Evolutionary conservation across 2,329 filamentous ascomycete genomes (phyloP).

Genomic region (Fusarium devonianum): DNA sequence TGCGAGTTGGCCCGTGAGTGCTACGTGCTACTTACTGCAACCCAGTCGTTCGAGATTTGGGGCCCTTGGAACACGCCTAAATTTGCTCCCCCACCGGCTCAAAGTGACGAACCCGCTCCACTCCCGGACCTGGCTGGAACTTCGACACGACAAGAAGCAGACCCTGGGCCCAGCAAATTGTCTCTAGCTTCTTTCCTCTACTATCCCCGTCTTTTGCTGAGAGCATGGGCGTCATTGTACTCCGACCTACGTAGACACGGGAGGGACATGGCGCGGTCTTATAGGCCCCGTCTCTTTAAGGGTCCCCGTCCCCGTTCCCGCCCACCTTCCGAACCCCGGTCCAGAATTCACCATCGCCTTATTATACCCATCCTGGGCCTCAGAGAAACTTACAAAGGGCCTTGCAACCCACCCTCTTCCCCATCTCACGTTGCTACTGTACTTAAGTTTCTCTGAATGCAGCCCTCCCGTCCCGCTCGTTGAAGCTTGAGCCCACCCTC

Average conservation of each 20-base stretch:
- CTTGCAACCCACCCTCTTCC: constrained; percentile 13
- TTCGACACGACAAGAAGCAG: constrained; percentile 19
- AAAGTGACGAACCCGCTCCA: constrained; percentile 30
- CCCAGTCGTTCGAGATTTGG: constrained; percentile 33
- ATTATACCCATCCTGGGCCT: constrained; percentile 19
- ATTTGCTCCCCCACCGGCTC: constrained; percentile 20
- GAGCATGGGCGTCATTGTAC: constrained; percentile 26
- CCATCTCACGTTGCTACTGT: neutral
- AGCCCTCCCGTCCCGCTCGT: constrained; percentile 14
- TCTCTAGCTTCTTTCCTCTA: constrained; percentile 30
- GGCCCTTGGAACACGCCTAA: constrained; percentile 27
- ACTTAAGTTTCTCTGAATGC: constrained; percentile 15
- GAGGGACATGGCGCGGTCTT: constrained; percentile 29
- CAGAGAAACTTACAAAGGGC: constrained; percentile 5
- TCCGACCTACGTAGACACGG: constrained; percentile 34
- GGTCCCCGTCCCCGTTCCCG: constrained; percentile 18
- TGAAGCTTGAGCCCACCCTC: constrained; percentile 21
- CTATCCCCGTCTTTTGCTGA: constrained; percentile 32
- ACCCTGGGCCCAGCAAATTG: constrained; percentile 30
- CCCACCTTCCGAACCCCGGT: constrained; percentile 5
- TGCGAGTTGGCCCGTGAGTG: constrained; percentile 18
- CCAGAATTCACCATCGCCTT: constrained; percentile 23
- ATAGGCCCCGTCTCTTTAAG: constrained; percentile 22
- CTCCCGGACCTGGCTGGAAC: constrained; percentile 34
- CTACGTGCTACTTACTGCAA: constrained; percentile 13